These are phyloP conservation scores for Nemania sp. DNA, from an alignment of 2,329 filamentous ascomycete species.

Conservation along the genomic window DNA sequence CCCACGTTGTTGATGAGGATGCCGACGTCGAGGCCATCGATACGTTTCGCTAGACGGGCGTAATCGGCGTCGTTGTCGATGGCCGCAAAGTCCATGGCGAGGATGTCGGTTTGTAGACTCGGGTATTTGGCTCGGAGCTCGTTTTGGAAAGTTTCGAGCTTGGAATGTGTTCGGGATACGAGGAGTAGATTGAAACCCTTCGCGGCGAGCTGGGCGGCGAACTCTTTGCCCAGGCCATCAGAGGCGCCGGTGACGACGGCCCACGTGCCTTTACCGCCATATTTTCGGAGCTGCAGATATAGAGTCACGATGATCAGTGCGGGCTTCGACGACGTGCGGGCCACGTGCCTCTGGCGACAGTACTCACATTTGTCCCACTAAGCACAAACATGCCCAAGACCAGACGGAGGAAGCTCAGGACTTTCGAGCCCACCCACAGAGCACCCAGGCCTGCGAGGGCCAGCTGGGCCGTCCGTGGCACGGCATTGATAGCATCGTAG, in stretches of 20 bases:
- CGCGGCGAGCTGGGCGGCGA: constrained; percentile 82
- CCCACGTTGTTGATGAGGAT: constrained; percentile 98
- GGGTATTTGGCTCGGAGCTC: constrained; percentile 76
- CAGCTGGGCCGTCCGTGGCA: constrained; percentile 53
- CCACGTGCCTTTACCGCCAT: constrained; percentile 91
- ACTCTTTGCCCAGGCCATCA: constrained; percentile 97
- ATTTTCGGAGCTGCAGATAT: constrained; percentile 73
- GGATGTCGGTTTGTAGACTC: constrained; percentile 71
- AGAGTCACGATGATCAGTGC: constrained; percentile 28
- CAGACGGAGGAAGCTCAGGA: constrained; percentile 63
- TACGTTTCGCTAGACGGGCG: constrained; percentile 67
- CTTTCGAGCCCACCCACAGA: constrained; percentile 60
- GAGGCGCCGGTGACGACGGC: constrained; percentile 93
- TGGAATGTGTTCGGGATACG: constrained; percentile 92
- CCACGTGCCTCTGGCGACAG: background rate
- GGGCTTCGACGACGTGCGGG: background rate
- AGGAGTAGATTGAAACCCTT: constrained; percentile 96
- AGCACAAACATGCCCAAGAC: constrained; percentile 72
- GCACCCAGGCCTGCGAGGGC: constrained; percentile 61
- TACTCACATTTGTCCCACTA: constrained; percentile 63
- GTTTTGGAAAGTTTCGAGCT: constrained; percentile 76
- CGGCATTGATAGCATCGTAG: constrained; percentile 41
- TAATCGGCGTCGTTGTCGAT: constrained; percentile 81
- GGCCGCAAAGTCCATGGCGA: constrained; percentile 87
- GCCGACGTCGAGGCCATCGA: constrained; percentile 77